Base-by-base conservation (phyloP, 495 filamentous ascomycete genomes). In the Xylaria venustula region DNA sequence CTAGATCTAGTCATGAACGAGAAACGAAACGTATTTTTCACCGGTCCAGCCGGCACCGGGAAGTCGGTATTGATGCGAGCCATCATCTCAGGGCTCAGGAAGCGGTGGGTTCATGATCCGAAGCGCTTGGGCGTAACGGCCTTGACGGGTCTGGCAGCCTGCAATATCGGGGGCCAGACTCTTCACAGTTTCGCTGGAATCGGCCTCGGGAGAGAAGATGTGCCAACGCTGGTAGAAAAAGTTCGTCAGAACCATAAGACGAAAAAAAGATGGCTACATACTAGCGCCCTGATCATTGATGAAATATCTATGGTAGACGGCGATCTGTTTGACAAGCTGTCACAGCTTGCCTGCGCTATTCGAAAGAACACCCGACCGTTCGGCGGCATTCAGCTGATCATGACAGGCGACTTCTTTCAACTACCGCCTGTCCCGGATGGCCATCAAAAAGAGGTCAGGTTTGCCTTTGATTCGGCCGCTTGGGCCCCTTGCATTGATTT, bases 251-350 rank as follows among this genome's bases (percentile, higher is more conserved):
- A 98, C 63, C 78, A 81, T 46, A 98, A 98, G 70, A 91, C 91
- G 14, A 90, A 87, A 70, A 86, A 83, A 41, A 87, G 95, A 41
- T 98, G 95, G 94, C 74, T 96, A 62, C 85, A 85, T 20, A 96
- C 92, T 0, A 93, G 90, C 64, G 83, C 90, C 19, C 83, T 98
- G 26, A 80, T 98, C 52, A 83, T 98, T 64, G 94, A 98, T 73
- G 94, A 98, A 74, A 88, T 98, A 26, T 98, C 94, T 9, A 98
- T 98, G 94, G 92, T 98, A 8, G 95, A 98, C 68, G 95, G 90
- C 1, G 93, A 98, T 54, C 80, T 98, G 0, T 98, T 98, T 62
- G 94, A 98, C 73, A 98, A 98, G 74, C 83, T 98, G 11, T 92
- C 97, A 60, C 83, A 88, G 53, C 88, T 98, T 65, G 93, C 91